These are phyloP conservation scores for Psophocarpus tetragonolobus DNA, from an alignment of 306 rosid species.

Conservation along the genomic window DNA sequence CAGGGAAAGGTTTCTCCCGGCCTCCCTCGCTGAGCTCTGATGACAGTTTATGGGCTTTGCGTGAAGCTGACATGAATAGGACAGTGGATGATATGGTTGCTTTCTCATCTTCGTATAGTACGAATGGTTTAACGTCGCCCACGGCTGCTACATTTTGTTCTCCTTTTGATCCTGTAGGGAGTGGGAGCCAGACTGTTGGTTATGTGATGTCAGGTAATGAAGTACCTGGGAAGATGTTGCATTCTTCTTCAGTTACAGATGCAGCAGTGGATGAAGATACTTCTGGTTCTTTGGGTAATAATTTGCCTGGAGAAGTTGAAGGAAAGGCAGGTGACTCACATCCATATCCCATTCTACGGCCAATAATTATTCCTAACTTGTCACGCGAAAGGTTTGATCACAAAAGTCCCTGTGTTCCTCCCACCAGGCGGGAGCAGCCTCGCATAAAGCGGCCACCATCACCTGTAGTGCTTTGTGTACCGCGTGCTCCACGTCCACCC, in stretches of 20 bases:
- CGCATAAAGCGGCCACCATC: constrained; percentile 92
- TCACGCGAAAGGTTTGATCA: constrained; percentile 83
- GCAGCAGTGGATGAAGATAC: constrained; percentile 61
- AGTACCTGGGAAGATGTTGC: constrained; percentile 71
- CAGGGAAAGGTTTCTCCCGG: constrained; percentile 83
- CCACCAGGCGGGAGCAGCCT: constrained; percentile 82
- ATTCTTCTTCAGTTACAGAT: constrained; percentile 72
- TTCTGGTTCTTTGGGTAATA: constrained; percentile 60
- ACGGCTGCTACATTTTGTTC: constrained; percentile 85
- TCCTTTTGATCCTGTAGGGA: constrained; percentile 79
- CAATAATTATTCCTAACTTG: constrained; percentile 80
- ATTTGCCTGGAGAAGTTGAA: constrained; percentile 67
- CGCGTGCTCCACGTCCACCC: constrained; percentile 87
- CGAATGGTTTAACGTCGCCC: constrained; percentile 89
- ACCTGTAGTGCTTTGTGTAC: constrained; percentile 88
- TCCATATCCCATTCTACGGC: constrained; percentile 84
- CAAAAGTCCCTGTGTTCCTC: constrained; percentile 88
- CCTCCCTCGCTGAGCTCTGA: constrained; percentile 98
- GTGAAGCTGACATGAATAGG: constrained; percentile 93
- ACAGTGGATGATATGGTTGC: constrained; percentile 99
- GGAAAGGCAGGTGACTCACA: constrained; percentile 67
- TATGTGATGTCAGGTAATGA: constrained; percentile 80
- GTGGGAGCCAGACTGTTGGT: constrained; percentile 75
- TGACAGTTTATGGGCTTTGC: constrained; percentile 97
- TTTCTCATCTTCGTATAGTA: constrained; percentile 84